Evolutionary conservation across 805 yeast species (phyloP).

Genomic region (Candida mattraensis): DNA sequence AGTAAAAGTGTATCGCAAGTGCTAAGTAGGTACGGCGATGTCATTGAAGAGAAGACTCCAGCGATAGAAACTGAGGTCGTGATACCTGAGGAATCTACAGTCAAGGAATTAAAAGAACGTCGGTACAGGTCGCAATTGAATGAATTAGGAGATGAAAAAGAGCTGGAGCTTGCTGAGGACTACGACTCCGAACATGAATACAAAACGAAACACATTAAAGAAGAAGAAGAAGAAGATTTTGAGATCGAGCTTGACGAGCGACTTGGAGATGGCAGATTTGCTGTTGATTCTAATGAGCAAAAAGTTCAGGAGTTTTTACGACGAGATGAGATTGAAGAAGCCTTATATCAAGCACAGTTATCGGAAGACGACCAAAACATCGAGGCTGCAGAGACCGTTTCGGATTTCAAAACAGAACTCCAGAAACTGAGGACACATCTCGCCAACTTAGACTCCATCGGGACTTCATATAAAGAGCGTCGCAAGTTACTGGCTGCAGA

Average conservation of each 20-base stretch:
- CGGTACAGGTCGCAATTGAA: constrained; percentile 13
- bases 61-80: constrained; percentile 8
- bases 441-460: constrained; percentile 1
- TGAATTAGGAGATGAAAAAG: constrained; percentile 16
- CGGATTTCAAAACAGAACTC: constrained; percentile 3
- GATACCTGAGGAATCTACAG: constrained; percentile 19
- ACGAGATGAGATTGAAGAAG: constrained; percentile 35
- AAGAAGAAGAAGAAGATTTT: constrained; percentile 13
- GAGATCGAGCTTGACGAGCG: constrained; percentile 25
- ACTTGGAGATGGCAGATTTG: constrained; percentile 29
- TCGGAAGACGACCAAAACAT: constrained; percentile 17
- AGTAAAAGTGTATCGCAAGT: constrained; percentile 5
- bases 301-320: constrained; percentile 26
- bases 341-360: constrained; percentile 32
- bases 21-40: constrained; percentile 3
- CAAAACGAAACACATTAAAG: constrained; percentile 6
- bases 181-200: constrained; percentile 22
- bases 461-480: not conserved
- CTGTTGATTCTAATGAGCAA: constrained; percentile 30
- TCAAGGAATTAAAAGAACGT: constrained; percentile 26
- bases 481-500: not conserved
- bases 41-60: not conserved
- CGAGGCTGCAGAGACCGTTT: constrained; percentile 11
- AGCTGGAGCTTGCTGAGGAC: constrained; percentile 21
- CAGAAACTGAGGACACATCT: constrained; percentile 3